Evolutionary conservation across 2,329 filamentous ascomycete species (phyloP).

Genomic region (Nothophaeocryptopus gaeumannii): DNA sequence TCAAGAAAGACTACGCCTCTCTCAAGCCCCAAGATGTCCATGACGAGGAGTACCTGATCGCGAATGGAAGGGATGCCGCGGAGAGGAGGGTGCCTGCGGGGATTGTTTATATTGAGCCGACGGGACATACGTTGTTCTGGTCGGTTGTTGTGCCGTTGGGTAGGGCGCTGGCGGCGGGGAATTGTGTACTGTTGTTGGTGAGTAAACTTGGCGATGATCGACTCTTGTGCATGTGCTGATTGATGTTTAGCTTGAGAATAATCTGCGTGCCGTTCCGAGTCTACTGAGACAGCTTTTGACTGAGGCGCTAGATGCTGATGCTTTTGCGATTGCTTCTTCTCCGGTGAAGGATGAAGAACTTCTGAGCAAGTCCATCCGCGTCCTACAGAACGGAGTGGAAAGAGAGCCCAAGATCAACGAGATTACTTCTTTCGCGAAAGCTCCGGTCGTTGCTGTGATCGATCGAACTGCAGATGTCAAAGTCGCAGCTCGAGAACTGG

Average conservation of each 20-base stretch:
- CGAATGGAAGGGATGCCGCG: slow-evolving; percentile 40
- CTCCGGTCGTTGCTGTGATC: slow-evolving; percentile 54
- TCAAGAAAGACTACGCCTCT: slow-evolving; percentile 41
- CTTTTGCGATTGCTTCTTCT: slow-evolving; percentile 45
- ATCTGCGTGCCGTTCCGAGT: slow-evolving; percentile 36
- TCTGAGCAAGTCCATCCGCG: slow-evolving; percentile 29
- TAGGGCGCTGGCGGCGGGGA: slow-evolving; percentile 51
- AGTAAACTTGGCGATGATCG: too few relatives aligned
- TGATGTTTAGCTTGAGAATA: slow-evolving; percentile 37
- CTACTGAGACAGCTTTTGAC: slow-evolving; percentile 41
- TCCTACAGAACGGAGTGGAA: slow-evolving; percentile 35
- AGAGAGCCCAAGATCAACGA: slow-evolving; percentile 27
- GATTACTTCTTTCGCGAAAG: slow-evolving; percentile 35
- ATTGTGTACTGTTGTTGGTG: slow-evolving; percentile 52
- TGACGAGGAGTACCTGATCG: slow-evolving; percentile 44
- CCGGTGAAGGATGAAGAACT: slow-evolving; percentile 30
- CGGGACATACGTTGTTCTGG: slow-evolving; percentile 50
- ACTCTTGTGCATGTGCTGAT: too few relatives aligned
- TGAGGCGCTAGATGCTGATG: slow-evolving; percentile 47
- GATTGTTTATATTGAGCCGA: slow-evolving; percentile 50
- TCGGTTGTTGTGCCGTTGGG: slow-evolving; percentile 45
- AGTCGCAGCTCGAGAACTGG: slow-evolving; percentile 53
- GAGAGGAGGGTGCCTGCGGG: slow-evolving; percentile 38
- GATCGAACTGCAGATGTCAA: slow-evolving; percentile 58
- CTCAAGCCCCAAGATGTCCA: slow-evolving; percentile 41